These are phyloP conservation scores for Glaciozyma martinii DNA, from an alignment of 768 basidiomycete species.

Conservation along the genomic window DNA sequence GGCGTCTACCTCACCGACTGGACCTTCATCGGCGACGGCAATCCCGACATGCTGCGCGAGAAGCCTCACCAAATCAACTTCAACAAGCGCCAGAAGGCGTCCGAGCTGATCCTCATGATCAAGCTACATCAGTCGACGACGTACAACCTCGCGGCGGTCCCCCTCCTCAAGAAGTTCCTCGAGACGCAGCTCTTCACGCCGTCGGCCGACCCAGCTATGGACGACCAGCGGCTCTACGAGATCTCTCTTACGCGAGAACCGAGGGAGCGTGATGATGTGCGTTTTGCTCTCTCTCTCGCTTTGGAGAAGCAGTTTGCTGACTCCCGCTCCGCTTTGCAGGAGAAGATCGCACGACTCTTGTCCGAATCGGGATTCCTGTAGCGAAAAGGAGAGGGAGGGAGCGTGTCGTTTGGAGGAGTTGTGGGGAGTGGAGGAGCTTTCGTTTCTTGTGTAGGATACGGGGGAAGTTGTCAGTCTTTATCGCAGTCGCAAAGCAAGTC, in stretches of 20 bases:
- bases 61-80: constrained; percentile 71
- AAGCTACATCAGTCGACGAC: constrained; percentile 88
- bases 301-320: too few species aligned
- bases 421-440: too few species aligned
- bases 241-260: constrained; percentile 82
- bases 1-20: constrained; percentile 92
- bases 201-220: constrained; percentile 3
- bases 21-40: constrained; percentile 97
- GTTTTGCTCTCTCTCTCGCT: not conserved
- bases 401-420: too few species aligned
- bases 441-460: too few species aligned
- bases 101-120: constrained; percentile 95
- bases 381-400: not conserved
- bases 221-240: constrained; percentile 51
- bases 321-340: not conserved
- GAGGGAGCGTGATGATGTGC: constrained; percentile 83
- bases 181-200: constrained; percentile 61
- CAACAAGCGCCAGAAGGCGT: constrained; percentile 84
- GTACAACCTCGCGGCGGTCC: constrained; percentile 70
- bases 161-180: constrained; percentile 61
- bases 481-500: too few species aligned
- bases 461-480: too few species aligned
- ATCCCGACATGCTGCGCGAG: constrained; percentile 60
- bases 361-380: constrained; percentile 28
- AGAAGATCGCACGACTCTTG: constrained; percentile 28